Percentiles rank a stretch among this genome's conserved stretches.
Evolutionary conservation across 169 alveolate species (phyloP).

Genomic region (Plasmodium gaboni): DNA sequence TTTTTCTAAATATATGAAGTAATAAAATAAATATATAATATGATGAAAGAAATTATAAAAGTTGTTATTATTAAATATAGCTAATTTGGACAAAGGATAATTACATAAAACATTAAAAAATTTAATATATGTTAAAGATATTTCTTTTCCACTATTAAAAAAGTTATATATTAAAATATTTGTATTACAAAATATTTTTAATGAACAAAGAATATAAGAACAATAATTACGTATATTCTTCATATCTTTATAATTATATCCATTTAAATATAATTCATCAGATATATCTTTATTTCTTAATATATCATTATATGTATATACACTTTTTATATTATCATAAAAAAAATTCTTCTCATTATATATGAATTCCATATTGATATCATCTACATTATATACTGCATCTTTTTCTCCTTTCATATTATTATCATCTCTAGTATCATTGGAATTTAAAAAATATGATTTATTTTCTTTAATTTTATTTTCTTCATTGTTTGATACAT

Average conservation of each 20-base stretch:
- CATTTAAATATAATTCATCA: constrained; percentile 47
- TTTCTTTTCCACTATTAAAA: constrained; percentile 47
- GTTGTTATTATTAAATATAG: constrained; percentile 47
- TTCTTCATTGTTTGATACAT: neutral
- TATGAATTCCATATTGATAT: constrained; percentile 11
- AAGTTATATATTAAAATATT: constrained; percentile 39
- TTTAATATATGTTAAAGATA: constrained; percentile 50
- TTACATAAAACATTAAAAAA: constrained; percentile 36
- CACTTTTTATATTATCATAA: constrained; percentile 68
- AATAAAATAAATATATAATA: constrained; percentile 47
- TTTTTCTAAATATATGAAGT: constrained; percentile 56
- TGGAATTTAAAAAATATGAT: neutral
- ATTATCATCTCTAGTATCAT: constrained; percentile 4
- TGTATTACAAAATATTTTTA: constrained; percentile 52
- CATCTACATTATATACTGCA: neutral
- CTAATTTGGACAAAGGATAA: constrained; percentile 49
- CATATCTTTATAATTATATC: constrained; percentile 74
- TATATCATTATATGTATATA: constrained; percentile 66
- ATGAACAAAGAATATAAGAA: constrained; percentile 48
- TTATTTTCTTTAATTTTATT: neutral
- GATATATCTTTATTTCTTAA: constrained; percentile 65
- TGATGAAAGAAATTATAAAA: constrained; percentile 55
- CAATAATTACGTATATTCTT: constrained; percentile 66
- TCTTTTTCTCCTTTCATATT: constrained; percentile 29
- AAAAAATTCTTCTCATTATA: constrained; percentile 69